A percentile compares a stretch with the other conserved stretches of the same genome.
Evolutionary conservation across 163 green algal genomes (phyloP).

Genomic region (Trebouxia gelatinosa): DNA sequence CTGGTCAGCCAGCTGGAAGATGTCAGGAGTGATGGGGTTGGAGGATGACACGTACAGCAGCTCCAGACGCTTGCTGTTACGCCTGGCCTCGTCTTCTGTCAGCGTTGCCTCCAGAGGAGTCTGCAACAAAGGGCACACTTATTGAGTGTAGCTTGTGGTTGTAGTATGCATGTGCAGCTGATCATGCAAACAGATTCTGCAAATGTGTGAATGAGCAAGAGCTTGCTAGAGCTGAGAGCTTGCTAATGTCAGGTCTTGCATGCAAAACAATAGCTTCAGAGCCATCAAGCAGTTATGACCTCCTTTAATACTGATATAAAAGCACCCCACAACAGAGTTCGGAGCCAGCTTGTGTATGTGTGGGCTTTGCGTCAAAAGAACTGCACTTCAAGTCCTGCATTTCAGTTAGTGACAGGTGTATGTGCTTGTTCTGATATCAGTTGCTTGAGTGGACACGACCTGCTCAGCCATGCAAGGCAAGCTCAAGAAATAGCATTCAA

Average conservation of each 20-base stretch:
- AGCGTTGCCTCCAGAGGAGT: constrained; percentile 58
- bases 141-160: not conserved
- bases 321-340: not conserved
- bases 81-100: constrained; percentile 64
- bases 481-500: not conserved
- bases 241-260: not conserved
- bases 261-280: not conserved
- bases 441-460: not conserved
- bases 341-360: not conserved
- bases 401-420: too few relatives aligned
- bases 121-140: constrained; percentile 19
- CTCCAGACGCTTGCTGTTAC: constrained; percentile 79
- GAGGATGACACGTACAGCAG: constrained; percentile 75
- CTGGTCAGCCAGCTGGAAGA: constrained; percentile 69
- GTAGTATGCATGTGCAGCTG: too few relatives aligned
- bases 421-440: too few relatives aligned
- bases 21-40: constrained; percentile 75
- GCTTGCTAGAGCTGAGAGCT: too few relatives aligned
- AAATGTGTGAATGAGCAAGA: too few relatives aligned
- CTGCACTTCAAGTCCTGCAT: not conserved
- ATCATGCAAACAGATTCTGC: too few relatives aligned
- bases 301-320: not conserved
- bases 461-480: not conserved
- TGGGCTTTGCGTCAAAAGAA: not conserved
- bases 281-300: not conserved